phyloP scores from a whole-genome alignment of 768 basidiomycete species.

The Piloderma croceum region DNA sequence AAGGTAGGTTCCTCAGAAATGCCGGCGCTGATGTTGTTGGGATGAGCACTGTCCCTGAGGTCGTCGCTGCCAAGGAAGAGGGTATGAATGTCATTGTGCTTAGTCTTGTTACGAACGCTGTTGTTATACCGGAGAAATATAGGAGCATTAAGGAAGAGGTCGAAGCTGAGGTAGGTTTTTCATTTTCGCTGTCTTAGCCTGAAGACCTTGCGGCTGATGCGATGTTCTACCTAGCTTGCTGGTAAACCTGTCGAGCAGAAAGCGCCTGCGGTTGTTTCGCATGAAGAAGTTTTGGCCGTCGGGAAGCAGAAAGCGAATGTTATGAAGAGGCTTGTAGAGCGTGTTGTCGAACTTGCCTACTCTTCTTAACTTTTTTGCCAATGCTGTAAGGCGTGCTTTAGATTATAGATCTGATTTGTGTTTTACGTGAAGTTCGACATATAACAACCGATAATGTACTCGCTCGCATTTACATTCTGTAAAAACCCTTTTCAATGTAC shows the following conservation, averaged over 20 bases:
- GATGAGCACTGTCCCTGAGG: constrained; percentile 91
- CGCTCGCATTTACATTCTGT: no score
- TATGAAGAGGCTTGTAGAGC: constrained; percentile 66
- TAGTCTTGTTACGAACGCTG: constrained; percentile 82
- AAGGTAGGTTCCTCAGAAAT: constrained; percentile 68
- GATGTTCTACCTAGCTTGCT: constrained; percentile 42
- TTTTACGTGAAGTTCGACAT: no score
- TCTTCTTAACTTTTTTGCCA: not conserved
- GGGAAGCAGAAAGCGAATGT: constrained; percentile 65
- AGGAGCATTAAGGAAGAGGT: constrained; percentile 70
- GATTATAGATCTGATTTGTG: no score
- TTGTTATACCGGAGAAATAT: constrained; percentile 65
- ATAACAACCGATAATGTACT: no score
- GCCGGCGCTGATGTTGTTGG: constrained; percentile 89
- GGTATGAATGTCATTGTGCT: constrained; percentile 72
- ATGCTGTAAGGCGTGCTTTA: no score
- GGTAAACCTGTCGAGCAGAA: constrained; percentile 45
- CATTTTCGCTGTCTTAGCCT: not conserved
- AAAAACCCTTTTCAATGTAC: no score
- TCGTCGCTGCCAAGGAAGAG: constrained; percentile 72
- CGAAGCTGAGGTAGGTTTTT: constrained; percentile 58
- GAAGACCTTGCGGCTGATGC: not conserved
- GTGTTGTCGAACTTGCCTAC: constrained; percentile 43
- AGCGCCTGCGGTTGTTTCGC: constrained; percentile 51
- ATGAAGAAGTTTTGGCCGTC: constrained; percentile 69